These are phyloP conservation scores for Aspergillus aculeatus DNA, from an alignment of 2,329 filamentous ascomycete genomes.

Conservation along the genomic window DNA sequence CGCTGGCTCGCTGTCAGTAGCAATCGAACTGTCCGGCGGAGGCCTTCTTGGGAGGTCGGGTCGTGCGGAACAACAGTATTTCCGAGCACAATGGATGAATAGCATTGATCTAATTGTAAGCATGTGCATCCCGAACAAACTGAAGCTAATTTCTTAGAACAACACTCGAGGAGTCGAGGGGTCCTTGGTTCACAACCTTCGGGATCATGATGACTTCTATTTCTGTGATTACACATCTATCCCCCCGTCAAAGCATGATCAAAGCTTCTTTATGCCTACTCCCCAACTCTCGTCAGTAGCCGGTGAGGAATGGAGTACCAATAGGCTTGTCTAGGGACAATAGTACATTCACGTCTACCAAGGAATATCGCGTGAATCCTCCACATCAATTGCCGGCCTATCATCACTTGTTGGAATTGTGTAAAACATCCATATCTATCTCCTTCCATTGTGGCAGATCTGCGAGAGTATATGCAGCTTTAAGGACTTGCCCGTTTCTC, in stretches of 20 bases:
- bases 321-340: not conserved
- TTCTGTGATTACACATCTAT: too few relatives aligned
- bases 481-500: not conserved
- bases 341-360: not conserved
- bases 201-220: too few relatives aligned
- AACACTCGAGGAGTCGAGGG: not conserved
- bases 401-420: not conserved
- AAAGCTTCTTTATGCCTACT: too few relatives aligned
- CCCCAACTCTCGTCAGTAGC: too few relatives aligned
- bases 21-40: not conserved
- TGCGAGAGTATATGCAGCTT: not conserved
- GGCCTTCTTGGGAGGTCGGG: not conserved
- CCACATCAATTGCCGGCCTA: not conserved
- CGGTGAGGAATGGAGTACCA: too few relatives aligned
- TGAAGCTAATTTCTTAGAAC: not conserved
- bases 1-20: not conserved
- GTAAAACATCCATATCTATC: not conserved
- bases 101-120: not conserved
- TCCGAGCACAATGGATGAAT: not conserved
- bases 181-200: too few relatives aligned
- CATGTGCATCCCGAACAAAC: not conserved
- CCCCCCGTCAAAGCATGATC: too few relatives aligned
- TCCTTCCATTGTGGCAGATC: not conserved
- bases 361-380: not conserved
- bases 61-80: constrained; percentile 10